Evolutionary conservation across 495 filamentous ascomycete species (phyloP), one percentile per base, ranked within the genome.

Genomic region (Thermothielavioides terrestris): DNA sequence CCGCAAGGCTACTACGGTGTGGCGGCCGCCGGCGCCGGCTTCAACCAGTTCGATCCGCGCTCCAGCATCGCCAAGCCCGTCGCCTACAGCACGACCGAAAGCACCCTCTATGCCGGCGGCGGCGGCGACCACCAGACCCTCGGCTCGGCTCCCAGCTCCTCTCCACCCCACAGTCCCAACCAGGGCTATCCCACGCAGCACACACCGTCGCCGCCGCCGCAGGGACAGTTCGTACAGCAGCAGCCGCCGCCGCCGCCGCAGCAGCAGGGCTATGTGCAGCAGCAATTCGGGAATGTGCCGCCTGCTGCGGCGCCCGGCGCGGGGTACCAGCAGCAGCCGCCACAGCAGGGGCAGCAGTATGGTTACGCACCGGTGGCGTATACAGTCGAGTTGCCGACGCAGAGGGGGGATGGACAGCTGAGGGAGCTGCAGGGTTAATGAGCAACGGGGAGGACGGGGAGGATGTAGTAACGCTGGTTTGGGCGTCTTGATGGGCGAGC

Each of bases 381-480:
- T 38, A 12, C 41, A 12, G 35, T 49, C 2, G 60, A 63, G 36
- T 35, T 63, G 52, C 52, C 57, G 23, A 55, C 55, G 32, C 32
- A 52, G 11, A 55, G 57, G 32, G 57, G 57, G 23, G 55, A 63
- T 48, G 55, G 57, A 8, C 55, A 63, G 44, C 6, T 43, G 48
- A 44, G 31, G 22, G 48, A 51, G 40, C 44, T 51, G 31, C 21
- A 32, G 15, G 40, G 40, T 1, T 44, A 26, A 46, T n/a, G n/a
- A n/a, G n/a, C n/a, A n/a, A n/a, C n/a, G n/a, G n/a, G n/a, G n/a
- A n/a, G n/a, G n/a, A n/a, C n/a, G n/a, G n/a, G n/a, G n/a, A n/a
- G n/a, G n/a, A n/a, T n/a, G n/a, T n/a, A n/a, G n/a, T n/a, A n/a
- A n/a, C n/a, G n/a, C n/a, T n/a, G n/a, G n/a, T n/a, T n/a, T n/a